These are phyloP conservation scores for Cyberlindnera mrakii DNA, from an alignment of 805 yeast species.

Conservation along the genomic window DNA sequence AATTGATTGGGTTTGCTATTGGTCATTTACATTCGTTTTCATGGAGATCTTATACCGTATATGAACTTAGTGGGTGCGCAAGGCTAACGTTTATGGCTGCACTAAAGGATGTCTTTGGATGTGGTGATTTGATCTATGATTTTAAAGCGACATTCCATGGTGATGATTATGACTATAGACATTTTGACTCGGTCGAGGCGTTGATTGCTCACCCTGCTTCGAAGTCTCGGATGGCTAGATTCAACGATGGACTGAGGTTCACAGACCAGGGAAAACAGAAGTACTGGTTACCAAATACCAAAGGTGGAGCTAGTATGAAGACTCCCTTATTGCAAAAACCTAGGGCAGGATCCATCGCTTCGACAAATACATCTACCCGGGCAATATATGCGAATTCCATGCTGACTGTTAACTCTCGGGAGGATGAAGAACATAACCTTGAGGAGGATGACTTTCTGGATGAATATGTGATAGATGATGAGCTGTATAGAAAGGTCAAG, in stretches of 20 bases:
- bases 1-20: slow-evolving; percentile 77
- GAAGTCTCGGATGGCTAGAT: slow-evolving; percentile 55
- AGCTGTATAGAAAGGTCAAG: slow-evolving; percentile 28
- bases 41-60: slow-evolving; percentile 60
- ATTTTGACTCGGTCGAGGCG: slow-evolving; percentile 77
- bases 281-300: slow-evolving; percentile 53
- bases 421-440: slow-evolving; percentile 2
- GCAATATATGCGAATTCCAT: slow-evolving; percentile 22
- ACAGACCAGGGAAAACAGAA: slow-evolving; percentile 70
- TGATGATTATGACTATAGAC: slow-evolving; percentile 69
- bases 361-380: slow-evolving; percentile 19
- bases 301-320: slow-evolving; percentile 6
- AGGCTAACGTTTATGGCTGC: slow-evolving; percentile 60
- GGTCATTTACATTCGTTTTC: slow-evolving; percentile 89
- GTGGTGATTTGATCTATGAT: slow-evolving; percentile 75
- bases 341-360: slow-evolving; percentile 16
- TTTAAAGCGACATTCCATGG: slow-evolving; percentile 65
- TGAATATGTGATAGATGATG: slow-evolving; percentile 31
- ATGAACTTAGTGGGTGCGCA: slow-evolving; percentile 60
- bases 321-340: slow-evolving; percentile 14
- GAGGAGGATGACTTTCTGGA: slow-evolving; percentile 8
- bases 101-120: slow-evolving; percentile 67
- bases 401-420: slow-evolving; percentile 14
- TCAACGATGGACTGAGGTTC: slow-evolving; percentile 80
- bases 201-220: slow-evolving; percentile 64